Conservation (phyloP, 345 rosid species). For the Mercurialis annua region DNA sequence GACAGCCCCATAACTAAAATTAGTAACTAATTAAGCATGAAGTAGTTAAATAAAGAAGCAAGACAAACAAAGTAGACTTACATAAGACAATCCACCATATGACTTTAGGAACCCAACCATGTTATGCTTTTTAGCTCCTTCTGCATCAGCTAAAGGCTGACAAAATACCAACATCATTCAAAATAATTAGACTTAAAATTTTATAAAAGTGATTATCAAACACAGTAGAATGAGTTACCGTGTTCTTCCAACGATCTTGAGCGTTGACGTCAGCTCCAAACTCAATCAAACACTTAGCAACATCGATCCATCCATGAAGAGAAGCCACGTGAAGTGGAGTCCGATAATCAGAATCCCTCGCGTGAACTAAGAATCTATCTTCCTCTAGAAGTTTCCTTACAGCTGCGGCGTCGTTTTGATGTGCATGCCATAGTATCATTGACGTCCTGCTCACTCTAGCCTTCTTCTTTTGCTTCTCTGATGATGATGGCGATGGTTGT, state of each 20-base stretch:
- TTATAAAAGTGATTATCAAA: neutral
- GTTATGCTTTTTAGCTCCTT: constrained; percentile 78
- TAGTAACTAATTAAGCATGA: no score
- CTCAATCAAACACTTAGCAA: constrained; percentile 80
- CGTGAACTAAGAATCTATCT: constrained; percentile 75
- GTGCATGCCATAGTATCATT: constrained; percentile 94
- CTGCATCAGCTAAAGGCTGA: constrained; percentile 98
- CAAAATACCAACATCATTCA: neutral
- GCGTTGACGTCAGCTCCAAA: constrained; percentile 98
- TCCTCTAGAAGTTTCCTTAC: constrained; percentile 93
- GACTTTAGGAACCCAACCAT: constrained; percentile 77
- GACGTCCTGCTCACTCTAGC: constrained; percentile 97
- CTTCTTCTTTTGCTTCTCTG: constrained; percentile 90
- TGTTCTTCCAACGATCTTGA: constrained; percentile 98
- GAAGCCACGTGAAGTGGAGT: constrained; percentile 97
- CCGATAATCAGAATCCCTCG: constrained; percentile 88
- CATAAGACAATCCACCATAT: constrained; percentile 87
- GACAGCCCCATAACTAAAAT: no score
- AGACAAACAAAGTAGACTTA: constrained; percentile 37
- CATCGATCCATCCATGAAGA: constrained; percentile 92
- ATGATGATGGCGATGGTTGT: constrained; percentile 18
- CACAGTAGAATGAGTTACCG: constrained; percentile 40
- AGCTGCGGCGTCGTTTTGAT: constrained; percentile 83
- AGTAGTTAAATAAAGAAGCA: no score
- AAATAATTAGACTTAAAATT: neutral